Evolutionary conservation across 345 rosid genomes (phyloP), one percentile per base, ranked within the genome.

Genomic region (Nasturtium officinale): DNA sequence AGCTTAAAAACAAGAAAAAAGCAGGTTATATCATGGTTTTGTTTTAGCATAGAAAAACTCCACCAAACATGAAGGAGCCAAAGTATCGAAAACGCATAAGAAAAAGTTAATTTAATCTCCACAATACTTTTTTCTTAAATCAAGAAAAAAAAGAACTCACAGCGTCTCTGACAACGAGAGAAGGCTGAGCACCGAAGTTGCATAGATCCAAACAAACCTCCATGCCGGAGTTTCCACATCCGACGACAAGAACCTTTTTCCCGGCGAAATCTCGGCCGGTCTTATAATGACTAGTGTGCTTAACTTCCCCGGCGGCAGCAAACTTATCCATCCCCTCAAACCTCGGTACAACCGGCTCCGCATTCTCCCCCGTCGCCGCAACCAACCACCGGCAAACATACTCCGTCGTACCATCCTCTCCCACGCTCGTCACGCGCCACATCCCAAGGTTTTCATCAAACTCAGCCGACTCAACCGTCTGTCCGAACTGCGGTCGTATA

Each of bases 181-280:
- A 91, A 33, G 97, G 96, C 55, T 20, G 63, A 57, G 96, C 96
- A 81, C 78, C 81, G 48, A 87, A 81, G 56, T 87, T 82, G 85
- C 91, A 88, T 26, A 95, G 96, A 83, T 95, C 99, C 88, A 91
- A 84, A 78, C 99, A 88, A 46, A 91, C 96, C 86, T 95, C 96
- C 99, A 95, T 91, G 28, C 99, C 97, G 7, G 97, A 95, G 78
- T 95, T 91, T 29, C 99, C 97, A 81, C 97, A 95, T 1, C 99
- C 97, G 18, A 95, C 97, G 11, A 91, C 99, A 74, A 95, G 75
- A 73, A 91, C 96, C 17, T 25, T 88, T 80, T 88, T 82, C 8
- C 86, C 91, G 56, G 84, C 45, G 29, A 91, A 88, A 57, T 83
- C 83, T 35, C 84, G 86, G 0, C 96, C 99, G 66, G 83, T 86